A percentile compares a stretch with the other conserved stretches of the same genome.
Conservation (phyloP, 371 early-diverging fungal genomes). For the Mucor lusitanicus region DNA sequence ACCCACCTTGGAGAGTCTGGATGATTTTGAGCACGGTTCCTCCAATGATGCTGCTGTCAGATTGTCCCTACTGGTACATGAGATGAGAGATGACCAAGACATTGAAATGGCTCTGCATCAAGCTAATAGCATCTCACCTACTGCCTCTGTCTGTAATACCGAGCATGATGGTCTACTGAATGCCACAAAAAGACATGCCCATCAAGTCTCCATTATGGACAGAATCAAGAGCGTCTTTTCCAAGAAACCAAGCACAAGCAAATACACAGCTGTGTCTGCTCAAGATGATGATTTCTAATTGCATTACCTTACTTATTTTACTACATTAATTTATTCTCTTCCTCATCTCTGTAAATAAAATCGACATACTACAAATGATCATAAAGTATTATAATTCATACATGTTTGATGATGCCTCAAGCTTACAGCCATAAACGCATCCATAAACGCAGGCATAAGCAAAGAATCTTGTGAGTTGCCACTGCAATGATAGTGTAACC, state of each 20-base stretch:
- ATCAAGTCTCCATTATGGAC: not conserved
- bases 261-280: not conserved
- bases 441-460: no score
- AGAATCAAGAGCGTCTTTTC: not conserved
- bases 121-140: not conserved
- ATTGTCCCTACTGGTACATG: conserved; percentile 8
- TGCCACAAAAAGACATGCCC: not conserved
- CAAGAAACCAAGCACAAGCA: not conserved
- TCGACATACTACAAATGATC: not conserved
- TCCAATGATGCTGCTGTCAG: conserved; percentile 3
- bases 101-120: conserved; percentile 10
- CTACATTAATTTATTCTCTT: not conserved
- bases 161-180: not conserved
- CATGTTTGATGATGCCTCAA: no score
- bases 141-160: not conserved
- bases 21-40: not conserved
- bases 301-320: not conserved
- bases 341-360: not conserved
- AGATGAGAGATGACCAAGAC: conserved; percentile 12
- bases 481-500: no score
- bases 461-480: no score
- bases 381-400: no score
- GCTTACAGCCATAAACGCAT: no score
- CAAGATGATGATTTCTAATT: not conserved
- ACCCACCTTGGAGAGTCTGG: not conserved